Evolutionary conservation across 2,329 filamentous ascomycete genomes (phyloP), one percentile per base, ranked within the genome.

Genomic region (Thyridium curvatum): DNA sequence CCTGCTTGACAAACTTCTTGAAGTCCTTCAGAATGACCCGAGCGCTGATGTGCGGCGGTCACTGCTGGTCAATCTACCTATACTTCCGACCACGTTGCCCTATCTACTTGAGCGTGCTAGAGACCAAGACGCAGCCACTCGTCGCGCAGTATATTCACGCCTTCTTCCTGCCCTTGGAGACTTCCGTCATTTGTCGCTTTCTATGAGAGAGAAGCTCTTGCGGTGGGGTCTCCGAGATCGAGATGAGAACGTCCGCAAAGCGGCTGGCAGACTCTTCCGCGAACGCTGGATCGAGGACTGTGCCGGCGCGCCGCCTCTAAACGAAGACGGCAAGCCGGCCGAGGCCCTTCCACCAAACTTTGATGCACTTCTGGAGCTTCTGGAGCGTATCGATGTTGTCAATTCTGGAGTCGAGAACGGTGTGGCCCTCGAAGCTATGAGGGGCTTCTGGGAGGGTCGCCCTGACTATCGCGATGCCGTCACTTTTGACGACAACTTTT

Each of bases 251-350:
- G 93, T 98, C 12, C 81, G 90, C 38, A 94, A 95, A 59, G 91
- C 91, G 8, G 86, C 93, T 4, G 88, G 86, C 8, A 83, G 86
- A 34, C 71, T 97, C 7, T 98, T 98, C 65, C 81, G 85, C 44
- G 90, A 96, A 55, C 79, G 88, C n/a, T 98, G 93, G 93, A 91
- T 98, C 44, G 91, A 97, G 55, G 88, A 97, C 54, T 96, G 90
- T 52, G 89, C 86, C 6, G 83, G 83, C 3, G 71, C 76, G 2
- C 68, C 72, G 8, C 74, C 81, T 30, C 75, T 77, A 35, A 69
- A 71, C 14, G 77, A 78, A 30, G 66, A 74, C 9, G 74, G 74
- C 21, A 72, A 73, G 35, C 71, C 73, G 5, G 64, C 64, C 13
- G 72, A 79, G 42, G 64, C 76, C 6, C 72, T 76, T 1, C 72